Conservation (phyloP, 345 rosid species). For the Fremontodendron californicum region DNA sequence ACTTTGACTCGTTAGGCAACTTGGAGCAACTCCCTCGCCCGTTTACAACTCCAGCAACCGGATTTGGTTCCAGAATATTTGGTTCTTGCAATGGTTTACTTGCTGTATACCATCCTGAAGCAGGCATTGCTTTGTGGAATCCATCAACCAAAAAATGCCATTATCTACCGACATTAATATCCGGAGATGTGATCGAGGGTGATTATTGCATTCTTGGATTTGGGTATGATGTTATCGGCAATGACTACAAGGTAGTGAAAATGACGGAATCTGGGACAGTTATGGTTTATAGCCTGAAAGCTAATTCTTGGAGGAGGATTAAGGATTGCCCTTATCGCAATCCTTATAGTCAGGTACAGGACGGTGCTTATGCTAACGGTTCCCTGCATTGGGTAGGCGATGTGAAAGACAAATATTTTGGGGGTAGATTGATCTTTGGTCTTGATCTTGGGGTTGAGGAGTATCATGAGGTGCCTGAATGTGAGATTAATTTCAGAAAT, state of each 20-base stretch:
- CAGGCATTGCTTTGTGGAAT: neutral
- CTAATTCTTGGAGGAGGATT: neutral
- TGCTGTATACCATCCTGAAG: neutral
- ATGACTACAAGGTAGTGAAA: neutral
- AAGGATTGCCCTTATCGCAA: slow-evolving; percentile 4
- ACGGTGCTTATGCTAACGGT: neutral
- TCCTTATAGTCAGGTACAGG: neutral
- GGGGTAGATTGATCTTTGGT: neutral
- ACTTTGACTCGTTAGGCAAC: neutral
- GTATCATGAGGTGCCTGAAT: neutral
- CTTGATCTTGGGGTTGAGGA: neutral
- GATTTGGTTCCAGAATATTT: neutral
- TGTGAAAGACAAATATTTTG: too few relatives aligned
- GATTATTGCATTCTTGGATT: neutral
- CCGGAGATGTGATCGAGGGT: neutral
- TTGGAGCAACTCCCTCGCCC: neutral
- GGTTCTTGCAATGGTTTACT: neutral
- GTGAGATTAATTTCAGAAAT: neutral
- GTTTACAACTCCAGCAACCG: neutral
- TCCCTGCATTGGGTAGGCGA: neutral
- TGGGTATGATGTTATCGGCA: neutral
- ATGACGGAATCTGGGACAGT: neutral
- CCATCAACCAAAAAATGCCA: neutral
- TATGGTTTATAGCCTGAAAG: neutral
- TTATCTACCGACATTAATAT: neutral